Conservation (phyloP, 2,329 filamentous ascomycete genomes). For the Fusarium vanettenii region DNA sequence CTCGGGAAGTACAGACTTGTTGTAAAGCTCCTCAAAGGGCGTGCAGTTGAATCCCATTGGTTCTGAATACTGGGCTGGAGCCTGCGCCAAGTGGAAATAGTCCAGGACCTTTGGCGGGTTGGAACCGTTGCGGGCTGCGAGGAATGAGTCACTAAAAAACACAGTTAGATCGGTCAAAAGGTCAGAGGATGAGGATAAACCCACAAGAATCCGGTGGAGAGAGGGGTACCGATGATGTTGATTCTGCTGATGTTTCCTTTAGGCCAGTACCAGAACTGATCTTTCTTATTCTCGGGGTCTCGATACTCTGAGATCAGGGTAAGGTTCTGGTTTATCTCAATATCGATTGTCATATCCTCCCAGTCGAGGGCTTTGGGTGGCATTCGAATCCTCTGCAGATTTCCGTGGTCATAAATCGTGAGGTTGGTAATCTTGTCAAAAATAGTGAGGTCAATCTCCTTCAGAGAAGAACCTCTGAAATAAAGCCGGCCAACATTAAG, state of each 20-base stretch:
- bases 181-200: background rate
- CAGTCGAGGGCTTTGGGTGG: conserved; percentile 14
- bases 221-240: background rate
- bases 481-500: conserved; percentile 1
- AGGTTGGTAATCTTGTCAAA: conserved; percentile 16
- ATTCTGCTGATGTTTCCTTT: conserved; percentile 14
- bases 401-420: background rate
- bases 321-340: conserved; percentile 1
- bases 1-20: conserved; percentile 8
- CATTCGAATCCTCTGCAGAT: conserved; percentile 13
- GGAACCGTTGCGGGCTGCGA: conserved; percentile 12
- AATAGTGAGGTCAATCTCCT: conserved; percentile 14
- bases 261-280: conserved; percentile 31
- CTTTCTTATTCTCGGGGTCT: background rate
- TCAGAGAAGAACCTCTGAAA: background rate
- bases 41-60: conserved; percentile 21
- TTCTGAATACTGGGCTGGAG: background rate
- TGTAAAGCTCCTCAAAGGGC: conserved; percentile 18
- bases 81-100: conserved; percentile 3
- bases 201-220: conserved; percentile 29
- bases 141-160: conserved; percentile 16
- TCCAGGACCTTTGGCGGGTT: conserved; percentile 14
- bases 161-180: fast-evolving
- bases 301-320: conserved; percentile 27
- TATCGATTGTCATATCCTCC: conserved; percentile 11